Conservation (phyloP, 805 yeast species). For the Zygoascus biomembranicola region DNA sequence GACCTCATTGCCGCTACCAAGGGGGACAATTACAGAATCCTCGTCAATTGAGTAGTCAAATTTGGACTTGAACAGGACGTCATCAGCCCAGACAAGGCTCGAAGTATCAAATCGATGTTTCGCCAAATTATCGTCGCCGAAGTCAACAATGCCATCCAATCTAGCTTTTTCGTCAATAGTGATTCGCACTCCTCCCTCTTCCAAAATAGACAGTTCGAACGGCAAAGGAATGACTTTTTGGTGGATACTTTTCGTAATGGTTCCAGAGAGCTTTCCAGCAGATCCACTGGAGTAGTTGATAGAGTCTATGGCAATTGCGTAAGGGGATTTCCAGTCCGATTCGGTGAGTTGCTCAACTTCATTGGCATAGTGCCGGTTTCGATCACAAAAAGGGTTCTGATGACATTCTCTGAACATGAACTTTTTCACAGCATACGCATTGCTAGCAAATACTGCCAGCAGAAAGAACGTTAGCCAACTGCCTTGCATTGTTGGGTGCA, state of each 20-base stretch:
- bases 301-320: constrained; percentile 33
- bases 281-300: constrained; percentile 21
- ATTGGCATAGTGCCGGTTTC: constrained; percentile 64
- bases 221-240: constrained; percentile 34
- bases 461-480: constrained; percentile 1
- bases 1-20: constrained; percentile 34
- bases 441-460: not conserved
- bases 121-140: constrained; percentile 18
- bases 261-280: constrained; percentile 20
- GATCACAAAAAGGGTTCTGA: constrained; percentile 73
- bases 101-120: constrained; percentile 48
- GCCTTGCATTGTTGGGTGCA: not conserved
- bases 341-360: constrained; percentile 25
- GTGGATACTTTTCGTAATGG: constrained; percentile 28
- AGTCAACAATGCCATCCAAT: constrained; percentile 18
- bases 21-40: constrained; percentile 17
- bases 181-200: constrained; percentile 50
- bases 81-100: constrained; percentile 53
- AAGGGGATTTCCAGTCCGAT: constrained; percentile 18
- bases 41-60: not conserved
- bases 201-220: constrained; percentile 46
- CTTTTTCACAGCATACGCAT: constrained; percentile 12
- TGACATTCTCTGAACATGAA: constrained; percentile 59
- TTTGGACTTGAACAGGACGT: not conserved
- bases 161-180: constrained; percentile 58